A percentile compares a stretch with the other conserved stretches of the same genome.
Conservation (phyloP, 2,329 filamentous ascomycete species). For the Fusarium aywerte region DNA sequence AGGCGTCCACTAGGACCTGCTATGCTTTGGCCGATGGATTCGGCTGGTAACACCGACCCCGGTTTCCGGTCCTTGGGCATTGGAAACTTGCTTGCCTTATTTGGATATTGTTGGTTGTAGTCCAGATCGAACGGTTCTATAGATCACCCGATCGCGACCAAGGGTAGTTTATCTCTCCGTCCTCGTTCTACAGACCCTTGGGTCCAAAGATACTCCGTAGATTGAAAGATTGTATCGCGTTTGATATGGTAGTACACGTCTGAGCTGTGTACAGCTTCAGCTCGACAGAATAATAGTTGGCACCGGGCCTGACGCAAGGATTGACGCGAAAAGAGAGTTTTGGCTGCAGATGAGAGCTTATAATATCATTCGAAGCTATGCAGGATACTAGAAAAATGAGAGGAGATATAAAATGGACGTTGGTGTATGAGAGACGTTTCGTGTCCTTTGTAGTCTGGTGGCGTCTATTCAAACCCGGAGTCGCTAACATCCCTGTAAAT, state of each 20-base stretch:
- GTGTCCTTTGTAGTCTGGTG: conserved; percentile 33
- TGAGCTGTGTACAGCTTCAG: not conserved
- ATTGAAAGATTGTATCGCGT: not conserved
- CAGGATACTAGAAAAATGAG: not conserved
- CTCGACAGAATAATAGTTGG: not conserved
- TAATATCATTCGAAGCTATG: not conserved
- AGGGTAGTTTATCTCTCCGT: not conserved
- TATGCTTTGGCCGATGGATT: conserved; percentile 42
- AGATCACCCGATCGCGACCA: not conserved
- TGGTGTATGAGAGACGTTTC: conserved; percentile 8
- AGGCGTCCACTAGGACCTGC: conserved; percentile 42
- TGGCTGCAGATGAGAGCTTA: not conserved
- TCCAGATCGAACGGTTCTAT: not conserved
- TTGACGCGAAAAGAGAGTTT: not conserved
- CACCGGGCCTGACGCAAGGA: not conserved
- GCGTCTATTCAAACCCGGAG: conserved; percentile 34
- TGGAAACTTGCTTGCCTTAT: not conserved
- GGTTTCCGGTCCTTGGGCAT: conserved; percentile 18
- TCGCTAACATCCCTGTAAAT: not conserved
- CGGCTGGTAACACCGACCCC: conserved; percentile 23
- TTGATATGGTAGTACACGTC: not conserved
- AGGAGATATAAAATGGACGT: not conserved
- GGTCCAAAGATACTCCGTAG: not conserved
- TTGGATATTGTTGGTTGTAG: not conserved
- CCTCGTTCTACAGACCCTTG: not conserved